Conservation (phyloP, 306 rosid genomes). For the Sindora glabra region DNA sequence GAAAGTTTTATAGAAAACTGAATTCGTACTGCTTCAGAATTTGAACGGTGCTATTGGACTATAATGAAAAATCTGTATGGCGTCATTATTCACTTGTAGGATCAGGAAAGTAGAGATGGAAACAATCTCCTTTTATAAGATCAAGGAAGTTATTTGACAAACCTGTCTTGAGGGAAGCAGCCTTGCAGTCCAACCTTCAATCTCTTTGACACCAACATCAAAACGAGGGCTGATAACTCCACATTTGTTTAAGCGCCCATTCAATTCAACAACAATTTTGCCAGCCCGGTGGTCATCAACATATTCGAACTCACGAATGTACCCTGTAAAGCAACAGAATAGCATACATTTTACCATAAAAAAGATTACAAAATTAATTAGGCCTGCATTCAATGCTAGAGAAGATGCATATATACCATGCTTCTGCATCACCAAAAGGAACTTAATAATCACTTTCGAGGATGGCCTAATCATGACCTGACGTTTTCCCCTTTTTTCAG, state of each 20-base stretch:
- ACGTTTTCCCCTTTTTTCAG: slow-evolving; percentile 34
- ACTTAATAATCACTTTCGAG: slow-evolving; percentile 29
- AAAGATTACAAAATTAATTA: background rate
- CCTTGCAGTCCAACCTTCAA: slow-evolving; percentile 38
- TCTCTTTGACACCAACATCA: slow-evolving; percentile 33
- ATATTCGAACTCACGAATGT: slow-evolving; percentile 37
- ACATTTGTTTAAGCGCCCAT: slow-evolving; percentile 33
- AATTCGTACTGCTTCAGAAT: background rate
- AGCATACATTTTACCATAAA: background rate
- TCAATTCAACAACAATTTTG: slow-evolving; percentile 33
- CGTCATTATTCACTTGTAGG: background rate
- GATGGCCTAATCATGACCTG: slow-evolving; percentile 38
- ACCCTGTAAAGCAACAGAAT: slow-evolving; percentile 6
- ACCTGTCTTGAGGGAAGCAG: slow-evolving; percentile 30
- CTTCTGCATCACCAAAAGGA: slow-evolving; percentile 36
- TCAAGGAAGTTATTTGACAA: background rate
- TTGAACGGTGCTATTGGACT: background rate
- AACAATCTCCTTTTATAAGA: background rate
- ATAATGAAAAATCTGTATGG: background rate
- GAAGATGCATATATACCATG: slow-evolving; percentile 16
- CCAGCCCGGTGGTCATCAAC: slow-evolving; percentile 38
- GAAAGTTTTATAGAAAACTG: background rate
- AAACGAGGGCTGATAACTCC: slow-evolving; percentile 37
- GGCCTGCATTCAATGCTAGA: background rate
- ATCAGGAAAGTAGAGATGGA: background rate